Evolutionary conservation across 2,329 filamentous ascomycete genomes (phyloP).

Genomic region (Sordariomycetes sp.): DNA sequence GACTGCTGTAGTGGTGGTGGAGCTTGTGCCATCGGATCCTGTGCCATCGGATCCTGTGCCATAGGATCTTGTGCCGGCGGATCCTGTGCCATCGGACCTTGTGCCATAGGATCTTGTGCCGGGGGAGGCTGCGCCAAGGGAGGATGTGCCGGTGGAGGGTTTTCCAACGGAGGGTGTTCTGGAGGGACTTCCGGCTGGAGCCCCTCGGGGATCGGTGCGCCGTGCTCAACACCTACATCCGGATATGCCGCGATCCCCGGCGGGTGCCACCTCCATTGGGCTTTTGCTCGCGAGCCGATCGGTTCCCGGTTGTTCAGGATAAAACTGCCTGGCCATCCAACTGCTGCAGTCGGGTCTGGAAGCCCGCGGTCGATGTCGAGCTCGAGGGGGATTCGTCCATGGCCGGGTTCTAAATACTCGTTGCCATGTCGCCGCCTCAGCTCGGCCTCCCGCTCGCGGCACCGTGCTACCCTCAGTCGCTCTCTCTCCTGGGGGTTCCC

Average conservation of each 20-base stretch:
- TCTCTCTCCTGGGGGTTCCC: neutral
- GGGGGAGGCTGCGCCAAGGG: too few species aligned
- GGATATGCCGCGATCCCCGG: neutral
- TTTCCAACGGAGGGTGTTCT: neutral
- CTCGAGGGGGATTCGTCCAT: neutral
- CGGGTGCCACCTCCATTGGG: neutral
- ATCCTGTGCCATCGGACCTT: too few species aligned
- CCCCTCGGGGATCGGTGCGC: too few species aligned
- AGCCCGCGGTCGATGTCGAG: neutral
- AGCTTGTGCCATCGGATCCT: too few species aligned
- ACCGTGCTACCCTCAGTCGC: neutral
- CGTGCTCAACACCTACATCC: neutral
- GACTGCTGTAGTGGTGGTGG: too few species aligned
- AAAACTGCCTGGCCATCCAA: neutral
- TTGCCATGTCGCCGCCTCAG: neutral
- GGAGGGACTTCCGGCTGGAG: neutral
- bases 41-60: too few species aligned
- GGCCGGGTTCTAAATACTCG: neutral
- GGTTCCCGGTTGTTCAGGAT: conserved; percentile 5
- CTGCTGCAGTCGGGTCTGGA: neutral
- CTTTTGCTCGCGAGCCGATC: neutral
- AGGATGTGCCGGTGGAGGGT: too few species aligned
- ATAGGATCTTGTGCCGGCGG: too few species aligned
- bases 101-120: too few species aligned
- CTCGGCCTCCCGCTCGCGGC: neutral